A percentile compares a stretch with the other conserved stretches of the same genome.
phyloP scores from a whole-genome alignment of 345 rosid species.

The Sisymbrium irio region DNA sequence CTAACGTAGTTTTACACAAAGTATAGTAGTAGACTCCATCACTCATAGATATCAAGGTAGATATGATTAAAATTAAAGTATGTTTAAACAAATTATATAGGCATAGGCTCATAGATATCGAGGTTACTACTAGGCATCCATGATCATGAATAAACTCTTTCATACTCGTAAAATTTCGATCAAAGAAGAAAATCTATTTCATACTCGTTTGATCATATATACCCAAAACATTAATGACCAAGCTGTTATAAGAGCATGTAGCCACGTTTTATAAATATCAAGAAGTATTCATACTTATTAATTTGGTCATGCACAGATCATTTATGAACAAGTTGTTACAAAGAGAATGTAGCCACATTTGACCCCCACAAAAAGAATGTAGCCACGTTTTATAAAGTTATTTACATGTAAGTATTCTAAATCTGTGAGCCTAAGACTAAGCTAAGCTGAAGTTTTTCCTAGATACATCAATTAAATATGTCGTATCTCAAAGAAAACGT shows the following conservation, averaged over 20 bases:
- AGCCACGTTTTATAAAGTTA: conserved; percentile 16
- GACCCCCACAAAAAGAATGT: background rate
- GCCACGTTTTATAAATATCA: conserved; percentile 2
- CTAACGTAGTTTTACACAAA: background rate
- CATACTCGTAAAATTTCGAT: background rate
- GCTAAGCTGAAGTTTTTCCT: background rate
- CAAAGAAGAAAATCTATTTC: background rate
- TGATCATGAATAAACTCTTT: background rate
- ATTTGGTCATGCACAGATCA: background rate
- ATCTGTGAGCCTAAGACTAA: conserved; percentile 1
- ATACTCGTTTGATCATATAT: conserved; percentile 1
- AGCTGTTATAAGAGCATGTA: background rate
- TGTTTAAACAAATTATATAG: background rate
- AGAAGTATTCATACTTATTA: background rate
- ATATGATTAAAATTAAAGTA: background rate
- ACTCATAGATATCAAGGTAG: background rate
- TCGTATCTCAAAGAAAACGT: background rate
- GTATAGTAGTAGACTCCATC: background rate
- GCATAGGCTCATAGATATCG: background rate
- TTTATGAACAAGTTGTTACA: conserved; percentile 2
- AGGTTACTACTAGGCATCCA: background rate
- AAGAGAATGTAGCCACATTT: conserved; percentile 20
- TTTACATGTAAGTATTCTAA: background rate
- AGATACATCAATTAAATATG: background rate
- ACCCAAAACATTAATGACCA: background rate